These are phyloP conservation scores for Coniophora puteana DNA, from an alignment of 1,284 basidiomycete species.

Conservation along the genomic window DNA sequence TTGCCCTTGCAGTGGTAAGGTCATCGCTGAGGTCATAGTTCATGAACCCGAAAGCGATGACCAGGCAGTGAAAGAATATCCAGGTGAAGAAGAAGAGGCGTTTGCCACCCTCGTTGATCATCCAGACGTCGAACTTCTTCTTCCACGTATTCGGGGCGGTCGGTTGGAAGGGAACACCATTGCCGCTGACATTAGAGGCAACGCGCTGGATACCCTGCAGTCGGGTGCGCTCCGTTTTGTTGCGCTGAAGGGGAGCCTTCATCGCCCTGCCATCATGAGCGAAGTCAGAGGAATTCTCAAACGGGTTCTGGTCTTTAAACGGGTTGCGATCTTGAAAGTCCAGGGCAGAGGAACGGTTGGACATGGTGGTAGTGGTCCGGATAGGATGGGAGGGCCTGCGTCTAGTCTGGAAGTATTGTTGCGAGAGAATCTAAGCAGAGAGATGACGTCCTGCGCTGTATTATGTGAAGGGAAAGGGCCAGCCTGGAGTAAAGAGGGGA, in stretches of 20 bases:
- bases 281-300: slow-evolving; percentile 19
- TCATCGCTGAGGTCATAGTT: slow-evolving; percentile 80
- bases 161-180: slow-evolving; percentile 28
- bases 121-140: slow-evolving; percentile 68
- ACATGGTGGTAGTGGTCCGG: slow-evolving; percentile 26
- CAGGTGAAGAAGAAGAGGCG: slow-evolving; percentile 74
- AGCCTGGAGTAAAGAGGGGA: slow-evolving; percentile 44
- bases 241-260: slow-evolving; percentile 55
- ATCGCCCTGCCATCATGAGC: slow-evolving; percentile 14
- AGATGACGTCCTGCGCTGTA: slow-evolving; percentile 31
- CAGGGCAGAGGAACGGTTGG: slow-evolving; percentile 53
- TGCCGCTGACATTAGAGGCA: slow-evolving; percentile 28
- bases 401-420: neutral
- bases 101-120: slow-evolving; percentile 86
- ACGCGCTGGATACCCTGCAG: slow-evolving; percentile 73
- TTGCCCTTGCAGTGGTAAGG: slow-evolving; percentile 54
- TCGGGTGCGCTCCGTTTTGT: slow-evolving; percentile 74
- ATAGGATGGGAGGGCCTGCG: no score
- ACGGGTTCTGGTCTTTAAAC: slow-evolving; percentile 49
- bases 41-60: slow-evolving; percentile 70
- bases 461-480: slow-evolving; percentile 34
- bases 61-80: slow-evolving; percentile 73
- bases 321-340: slow-evolving; percentile 69
- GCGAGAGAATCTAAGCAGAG: slow-evolving; percentile 3
- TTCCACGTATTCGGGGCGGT: slow-evolving; percentile 33